Evolutionary conservation across 495 filamentous ascomycete genomes (phyloP), one percentile per base, ranked within the genome.

Genomic region (Bombardia bombarda): DNA sequence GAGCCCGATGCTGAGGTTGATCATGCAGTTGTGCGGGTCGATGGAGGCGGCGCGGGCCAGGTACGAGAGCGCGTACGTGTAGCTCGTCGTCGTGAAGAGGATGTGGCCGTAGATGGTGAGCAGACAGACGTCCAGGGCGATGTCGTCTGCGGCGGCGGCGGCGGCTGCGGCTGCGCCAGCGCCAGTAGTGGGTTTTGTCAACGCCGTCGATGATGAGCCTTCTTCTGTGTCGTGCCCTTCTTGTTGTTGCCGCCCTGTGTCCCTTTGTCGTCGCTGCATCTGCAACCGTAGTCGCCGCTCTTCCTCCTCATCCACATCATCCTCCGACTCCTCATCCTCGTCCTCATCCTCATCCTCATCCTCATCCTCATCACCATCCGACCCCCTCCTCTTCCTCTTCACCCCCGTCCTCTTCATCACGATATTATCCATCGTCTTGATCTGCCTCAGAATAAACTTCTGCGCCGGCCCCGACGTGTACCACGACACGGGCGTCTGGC

Each of bases 51-150:
- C 93, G 32, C 92, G 85, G 47, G 86, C 81, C 51, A 94, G 93
- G 65, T 95, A 97, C 45, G 77, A 90, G 18, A 98, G 66, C 1
- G 93, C 86, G 32, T 83, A 83, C 2, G 77, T 71, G 65, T 92
- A 92, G 47, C 81, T 85, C 45, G 78, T 84, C 7, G 83, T 82
- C 7, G 78, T 74, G 53, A 84, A 86, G 16, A 95, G 68, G 28
- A 95, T 87, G 56, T 95, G 82, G 1, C 86, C 92, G 58, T 95
- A 96, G 10, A 94, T 71, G 57, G 86, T 83, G 1, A 97, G 72
- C 12, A 97, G 69, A 12, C 79, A 80, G 22, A 89, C 72, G 45
- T 65, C 69, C 38, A 67, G 58, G 33, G 48, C 59, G 24, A 60
- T 58, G 41, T 72, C 51, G 38, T 55, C 47, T 31, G 50, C 37